phyloP scores from a whole-genome alignment of 768 basidiomycete species.

The Coprinopsis sp. region DNA sequence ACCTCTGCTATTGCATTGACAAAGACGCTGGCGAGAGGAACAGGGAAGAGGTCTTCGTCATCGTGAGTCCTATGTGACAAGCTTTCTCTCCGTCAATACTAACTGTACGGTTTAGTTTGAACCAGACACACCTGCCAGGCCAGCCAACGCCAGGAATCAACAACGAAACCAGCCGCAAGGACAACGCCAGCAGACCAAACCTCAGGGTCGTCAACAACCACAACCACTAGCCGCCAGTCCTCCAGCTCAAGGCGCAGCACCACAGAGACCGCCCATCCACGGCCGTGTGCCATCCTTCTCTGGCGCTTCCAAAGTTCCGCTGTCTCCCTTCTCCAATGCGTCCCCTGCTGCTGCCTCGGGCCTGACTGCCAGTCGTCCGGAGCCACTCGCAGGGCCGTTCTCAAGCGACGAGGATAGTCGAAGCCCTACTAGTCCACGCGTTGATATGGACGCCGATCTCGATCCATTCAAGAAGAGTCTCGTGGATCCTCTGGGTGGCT shows the following conservation, averaged over 20 bases:
- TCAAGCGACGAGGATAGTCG: constrained; percentile 7
- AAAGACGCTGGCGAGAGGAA: constrained; percentile 37
- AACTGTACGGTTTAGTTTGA: constrained; percentile 35
- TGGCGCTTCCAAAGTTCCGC: too few species aligned
- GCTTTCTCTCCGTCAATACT: background rate
- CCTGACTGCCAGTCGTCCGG: background rate
- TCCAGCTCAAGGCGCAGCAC: constrained; percentile 10
- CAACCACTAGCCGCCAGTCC: constrained; percentile 10
- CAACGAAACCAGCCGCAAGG: constrained; percentile 16
- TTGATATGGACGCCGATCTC: constrained; percentile 30
- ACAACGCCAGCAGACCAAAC: background rate
- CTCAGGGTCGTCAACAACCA: constrained; percentile 7
- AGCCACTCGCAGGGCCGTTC: background rate
- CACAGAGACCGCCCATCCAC: too few species aligned
- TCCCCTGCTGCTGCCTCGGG: background rate
- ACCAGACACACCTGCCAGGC: constrained; percentile 2
- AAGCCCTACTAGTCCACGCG: too few species aligned
- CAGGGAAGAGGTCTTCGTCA: constrained; percentile 38
- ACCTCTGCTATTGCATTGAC: constrained; percentile 47
- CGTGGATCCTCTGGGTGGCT: constrained; percentile 23
- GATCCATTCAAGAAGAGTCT: constrained; percentile 40
- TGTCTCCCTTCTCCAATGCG: too few species aligned
- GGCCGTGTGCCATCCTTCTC: too few species aligned
- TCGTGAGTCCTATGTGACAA: constrained; percentile 22
- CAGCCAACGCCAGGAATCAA: too few species aligned